phyloP scores from a whole-genome alignment of 768 basidiomycete species.

The Favolaschia claudopus region DNA sequence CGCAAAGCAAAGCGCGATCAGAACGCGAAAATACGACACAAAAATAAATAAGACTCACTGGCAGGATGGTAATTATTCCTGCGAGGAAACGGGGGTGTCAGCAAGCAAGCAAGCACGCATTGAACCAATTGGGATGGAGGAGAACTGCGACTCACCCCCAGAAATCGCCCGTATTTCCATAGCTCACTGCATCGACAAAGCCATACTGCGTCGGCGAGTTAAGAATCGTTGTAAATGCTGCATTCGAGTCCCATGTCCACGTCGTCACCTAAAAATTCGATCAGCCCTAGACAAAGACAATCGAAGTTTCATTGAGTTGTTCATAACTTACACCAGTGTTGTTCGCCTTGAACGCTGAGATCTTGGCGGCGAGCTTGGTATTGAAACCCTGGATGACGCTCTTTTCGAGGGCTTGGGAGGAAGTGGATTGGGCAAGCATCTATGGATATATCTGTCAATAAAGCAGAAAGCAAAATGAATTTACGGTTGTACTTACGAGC shows the following conservation, averaged over 20 bases:
- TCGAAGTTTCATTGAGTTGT: neutral
- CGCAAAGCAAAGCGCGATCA: too few species aligned
- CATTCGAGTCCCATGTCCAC: conserved; percentile 58
- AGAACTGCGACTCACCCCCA: conserved; percentile 54
- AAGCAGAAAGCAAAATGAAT: neutral
- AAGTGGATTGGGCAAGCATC: conserved; percentile 54
- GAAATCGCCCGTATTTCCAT: conserved; percentile 48
- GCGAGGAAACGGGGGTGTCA: too few species aligned
- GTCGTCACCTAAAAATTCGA: conserved; percentile 47
- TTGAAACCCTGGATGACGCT: conserved; percentile 62
- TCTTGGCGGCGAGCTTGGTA: conserved; percentile 50
- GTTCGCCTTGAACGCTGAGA: conserved; percentile 46
- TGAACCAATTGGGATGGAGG: neutral
- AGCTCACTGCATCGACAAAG: conserved; percentile 59
- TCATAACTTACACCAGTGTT: conserved; percentile 53
- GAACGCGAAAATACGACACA: too few species aligned
- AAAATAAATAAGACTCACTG: neutral
- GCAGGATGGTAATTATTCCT: conserved; percentile 51
- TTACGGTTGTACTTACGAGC: conserved; percentile 45
- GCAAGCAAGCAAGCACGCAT: neutral
- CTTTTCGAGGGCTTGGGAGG: conserved; percentile 50
- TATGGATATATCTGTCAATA: conserved; percentile 22
- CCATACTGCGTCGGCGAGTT: conserved; percentile 57
- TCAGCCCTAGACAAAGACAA: neutral
- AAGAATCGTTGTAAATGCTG: conserved; percentile 58